phyloP scores from a whole-genome alignment of 2,329 filamentous ascomycete genomes.

The Aspergillus sp. region DNA sequence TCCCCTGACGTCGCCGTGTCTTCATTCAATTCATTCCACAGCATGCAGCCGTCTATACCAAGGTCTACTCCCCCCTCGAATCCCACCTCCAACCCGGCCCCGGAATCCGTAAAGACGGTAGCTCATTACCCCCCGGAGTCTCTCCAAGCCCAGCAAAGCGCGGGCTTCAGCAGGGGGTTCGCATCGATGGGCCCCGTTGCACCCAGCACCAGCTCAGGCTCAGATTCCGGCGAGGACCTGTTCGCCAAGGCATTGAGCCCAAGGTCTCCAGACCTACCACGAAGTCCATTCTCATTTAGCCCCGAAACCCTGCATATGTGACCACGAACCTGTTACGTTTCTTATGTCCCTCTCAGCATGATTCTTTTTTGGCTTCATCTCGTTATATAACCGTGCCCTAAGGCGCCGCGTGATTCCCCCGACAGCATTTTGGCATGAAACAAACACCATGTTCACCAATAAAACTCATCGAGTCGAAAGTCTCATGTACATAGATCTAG shows the following conservation, averaged over 20 bases:
- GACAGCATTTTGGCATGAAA: constrained; percentile 11
- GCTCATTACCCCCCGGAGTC: constrained; percentile 40
- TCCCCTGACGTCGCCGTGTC: constrained; percentile 64
- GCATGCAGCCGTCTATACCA: constrained; percentile 24
- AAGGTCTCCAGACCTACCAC: constrained; percentile 79
- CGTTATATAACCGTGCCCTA: constrained; percentile 2
- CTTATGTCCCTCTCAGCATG: background rate
- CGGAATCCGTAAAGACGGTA: constrained; percentile 29
- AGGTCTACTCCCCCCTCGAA: constrained; percentile 18
- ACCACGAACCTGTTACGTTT: constrained; percentile 6
- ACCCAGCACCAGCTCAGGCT: constrained; percentile 38
- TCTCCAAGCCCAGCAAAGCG: constrained; percentile 37
- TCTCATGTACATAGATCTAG: constrained; percentile 16
- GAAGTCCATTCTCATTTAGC: constrained; percentile 72
- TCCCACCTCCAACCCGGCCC: background rate
- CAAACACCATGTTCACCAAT: constrained; percentile 6
- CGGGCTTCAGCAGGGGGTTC: constrained; percentile 25
- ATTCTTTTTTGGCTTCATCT: background rate
- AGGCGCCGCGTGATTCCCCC: constrained; percentile 13
- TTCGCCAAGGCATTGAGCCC: constrained; percentile 88
- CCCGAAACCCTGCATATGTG: constrained; percentile 25
- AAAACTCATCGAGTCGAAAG: constrained; percentile 13
- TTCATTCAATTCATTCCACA: constrained; percentile 61
- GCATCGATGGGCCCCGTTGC: constrained; percentile 34
- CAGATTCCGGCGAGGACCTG: constrained; percentile 71